Conservation (phyloP, 2,329 filamentous ascomycete genomes). For the Pseudocercospora musae region DNA sequence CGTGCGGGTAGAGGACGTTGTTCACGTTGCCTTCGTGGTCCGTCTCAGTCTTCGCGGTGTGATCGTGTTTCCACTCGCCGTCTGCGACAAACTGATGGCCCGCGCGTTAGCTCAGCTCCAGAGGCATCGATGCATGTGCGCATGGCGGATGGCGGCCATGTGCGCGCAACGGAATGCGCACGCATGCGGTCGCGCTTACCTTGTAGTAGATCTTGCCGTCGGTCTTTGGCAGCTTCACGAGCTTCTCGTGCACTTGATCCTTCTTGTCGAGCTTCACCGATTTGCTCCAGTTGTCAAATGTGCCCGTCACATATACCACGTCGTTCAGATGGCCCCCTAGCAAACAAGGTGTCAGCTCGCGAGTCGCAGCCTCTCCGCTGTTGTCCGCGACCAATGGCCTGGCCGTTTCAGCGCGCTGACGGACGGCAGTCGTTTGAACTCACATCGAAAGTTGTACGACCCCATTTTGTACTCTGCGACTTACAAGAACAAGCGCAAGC, state of each 20-base stretch:
- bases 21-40: conserved; percentile 84
- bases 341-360: not conserved
- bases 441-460: not conserved
- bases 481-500: not conserved
- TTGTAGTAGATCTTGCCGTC: conserved; percentile 84
- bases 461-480: not conserved
- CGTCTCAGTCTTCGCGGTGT: conserved; percentile 73
- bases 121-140: no score
- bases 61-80: conserved; percentile 82
- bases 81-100: conserved; percentile 82
- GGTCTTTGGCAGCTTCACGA: conserved; percentile 65
- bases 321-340: conserved; percentile 58
- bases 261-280: conserved; percentile 77
- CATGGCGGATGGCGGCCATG: not conserved
- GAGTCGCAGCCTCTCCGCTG: not conserved
- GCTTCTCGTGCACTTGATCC: conserved; percentile 72
- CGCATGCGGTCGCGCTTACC: no score
- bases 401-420: not conserved
- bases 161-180: conserved; percentile 4
- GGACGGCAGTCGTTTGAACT: not conserved
- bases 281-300: conserved; percentile 92
- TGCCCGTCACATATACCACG: conserved; percentile 92
- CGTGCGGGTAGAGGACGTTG: conserved; percentile 78
- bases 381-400: no score
- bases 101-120: conserved; percentile 10